Percentiles rank a stretch among this genome's conserved stretches.
phyloP scores from a whole-genome alignment of 1,284 basidiomycete species.

The Caloboletus inedulis region DNA sequence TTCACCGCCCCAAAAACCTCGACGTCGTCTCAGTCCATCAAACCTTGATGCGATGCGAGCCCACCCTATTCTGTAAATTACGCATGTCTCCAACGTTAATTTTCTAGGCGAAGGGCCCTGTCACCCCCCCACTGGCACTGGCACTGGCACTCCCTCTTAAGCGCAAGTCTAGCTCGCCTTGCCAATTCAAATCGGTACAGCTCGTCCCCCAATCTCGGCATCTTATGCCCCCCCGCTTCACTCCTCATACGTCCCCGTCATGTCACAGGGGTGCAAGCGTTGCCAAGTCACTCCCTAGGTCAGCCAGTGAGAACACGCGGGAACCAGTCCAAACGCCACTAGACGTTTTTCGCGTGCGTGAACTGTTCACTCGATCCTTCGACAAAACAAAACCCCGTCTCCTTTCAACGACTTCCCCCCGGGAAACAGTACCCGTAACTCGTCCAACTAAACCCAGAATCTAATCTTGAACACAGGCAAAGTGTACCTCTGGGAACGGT shows the following conservation, averaged over 20 bases:
- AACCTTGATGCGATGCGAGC: conserved; percentile 26
- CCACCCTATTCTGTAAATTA: neutral
- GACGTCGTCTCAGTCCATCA: too few relatives aligned
- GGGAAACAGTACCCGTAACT: neutral
- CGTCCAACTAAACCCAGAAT: conserved; percentile 9
- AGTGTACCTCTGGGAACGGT: conserved; percentile 19
- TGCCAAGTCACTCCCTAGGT: neutral
- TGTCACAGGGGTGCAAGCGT: neutral
- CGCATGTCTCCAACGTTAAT: conserved; percentile 21
- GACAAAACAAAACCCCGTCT: neutral
- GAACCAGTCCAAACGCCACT: conserved; percentile 23
- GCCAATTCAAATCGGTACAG: conserved; percentile 2
- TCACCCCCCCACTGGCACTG: too few relatives aligned
- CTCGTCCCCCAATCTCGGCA: conserved; percentile 6
- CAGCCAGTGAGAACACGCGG: conserved; percentile 5
- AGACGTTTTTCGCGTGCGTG: conserved; percentile 28
- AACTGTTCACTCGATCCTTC: conserved; percentile 8
- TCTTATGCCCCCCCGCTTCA: too few relatives aligned
- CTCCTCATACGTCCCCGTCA: neutral
- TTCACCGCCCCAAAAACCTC: neutral
- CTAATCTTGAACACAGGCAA: conserved; percentile 22
- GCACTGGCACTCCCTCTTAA: neutral
- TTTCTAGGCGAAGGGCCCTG: conserved; percentile 7
- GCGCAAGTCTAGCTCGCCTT: conserved; percentile 5
- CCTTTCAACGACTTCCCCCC: too few relatives aligned